phyloP scores from a whole-genome alignment of 495 filamentous ascomycete species.

The Cryomyces minteri region DNA sequence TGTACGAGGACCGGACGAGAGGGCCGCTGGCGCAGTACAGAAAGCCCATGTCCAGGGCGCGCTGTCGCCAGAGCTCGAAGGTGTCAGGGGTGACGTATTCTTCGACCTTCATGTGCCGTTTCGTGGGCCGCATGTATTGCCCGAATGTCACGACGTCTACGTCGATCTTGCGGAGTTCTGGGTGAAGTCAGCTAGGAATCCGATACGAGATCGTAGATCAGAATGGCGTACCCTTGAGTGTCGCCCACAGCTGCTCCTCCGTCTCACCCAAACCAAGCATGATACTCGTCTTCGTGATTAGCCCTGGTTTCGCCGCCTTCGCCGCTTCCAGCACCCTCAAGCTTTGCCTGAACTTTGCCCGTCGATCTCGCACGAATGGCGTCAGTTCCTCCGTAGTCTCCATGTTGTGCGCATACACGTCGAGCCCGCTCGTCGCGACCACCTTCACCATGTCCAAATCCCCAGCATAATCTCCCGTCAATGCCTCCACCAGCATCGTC shows the following conservation, averaged over 20 bases:
- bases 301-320: slow-evolving; percentile 50
- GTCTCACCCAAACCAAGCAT: slow-evolving; percentile 94
- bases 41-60: slow-evolving; percentile 90
- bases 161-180: slow-evolving; percentile 54
- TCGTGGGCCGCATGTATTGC: slow-evolving; percentile 98
- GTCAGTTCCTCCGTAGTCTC: slow-evolving; percentile 89
- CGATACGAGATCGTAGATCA: background rate
- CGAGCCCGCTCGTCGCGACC: slow-evolving; percentile 73
- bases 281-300: slow-evolving; percentile 94
- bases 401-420: slow-evolving; percentile 94
- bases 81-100: slow-evolving; percentile 80
- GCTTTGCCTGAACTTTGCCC: slow-evolving; percentile 78
- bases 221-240: slow-evolving; percentile 38
- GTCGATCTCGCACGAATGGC: slow-evolving; percentile 72
- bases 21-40: slow-evolving; percentile 90
- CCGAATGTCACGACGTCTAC: slow-evolving; percentile 96
- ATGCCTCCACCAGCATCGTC: slow-evolving; percentile 75
- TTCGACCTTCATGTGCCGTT: slow-evolving; percentile 89
- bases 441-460: slow-evolving; percentile 64
- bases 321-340: slow-evolving; percentile 62
- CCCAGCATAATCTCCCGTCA: slow-evolving; percentile 81
- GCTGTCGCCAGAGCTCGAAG: slow-evolving; percentile 80
- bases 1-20: slow-evolving; percentile 83
- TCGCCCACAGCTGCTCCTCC: slow-evolving; percentile 69
- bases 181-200: background rate